Percentiles rank a stretch among this genome's conserved stretches.
phyloP scores from a whole-genome alignment of 139 green algal genomes.

The Picochlorum costavermella region DNA sequence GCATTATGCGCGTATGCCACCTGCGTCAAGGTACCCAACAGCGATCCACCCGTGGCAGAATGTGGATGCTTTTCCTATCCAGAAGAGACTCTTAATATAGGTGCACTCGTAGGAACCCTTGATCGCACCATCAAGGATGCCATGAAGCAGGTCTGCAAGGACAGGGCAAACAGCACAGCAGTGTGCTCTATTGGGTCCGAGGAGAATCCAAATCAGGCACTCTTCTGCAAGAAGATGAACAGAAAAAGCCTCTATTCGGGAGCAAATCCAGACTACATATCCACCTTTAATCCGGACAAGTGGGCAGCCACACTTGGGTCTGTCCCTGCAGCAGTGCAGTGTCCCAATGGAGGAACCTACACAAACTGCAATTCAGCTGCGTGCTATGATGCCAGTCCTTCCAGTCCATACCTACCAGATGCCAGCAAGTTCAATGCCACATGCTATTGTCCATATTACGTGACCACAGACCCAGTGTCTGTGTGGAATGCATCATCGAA shows the following conservation, averaged over 20 bases:
- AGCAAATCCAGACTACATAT: constrained; percentile 3
- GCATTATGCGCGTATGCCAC: neutral
- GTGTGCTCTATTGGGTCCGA: neutral
- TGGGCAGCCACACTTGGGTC: neutral
- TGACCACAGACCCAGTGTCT: neutral
- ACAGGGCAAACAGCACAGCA: too few relatives aligned
- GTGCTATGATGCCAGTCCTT: neutral
- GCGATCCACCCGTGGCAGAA: neutral
- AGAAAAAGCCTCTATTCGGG: neutral
- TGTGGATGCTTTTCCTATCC: neutral
- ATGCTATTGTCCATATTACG: constrained; percentile 2
- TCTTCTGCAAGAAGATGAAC: neutral
- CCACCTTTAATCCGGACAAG: neutral
- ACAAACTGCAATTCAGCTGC: neutral
- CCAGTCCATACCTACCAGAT: neutral
- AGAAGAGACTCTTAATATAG: neutral
- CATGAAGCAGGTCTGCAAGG: neutral
- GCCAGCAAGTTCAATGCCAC: neutral
- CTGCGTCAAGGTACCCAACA: neutral
- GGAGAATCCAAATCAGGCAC: neutral
- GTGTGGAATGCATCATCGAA: neutral
- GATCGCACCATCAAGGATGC: neutral
- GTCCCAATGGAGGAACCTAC: neutral
- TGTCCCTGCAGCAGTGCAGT: neutral
- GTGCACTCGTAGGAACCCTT: neutral